Percentiles rank a stretch among this genome's conserved stretches.
Conservation (phyloP, 257 asterid genomes). For the Salvia hispanica region DNA sequence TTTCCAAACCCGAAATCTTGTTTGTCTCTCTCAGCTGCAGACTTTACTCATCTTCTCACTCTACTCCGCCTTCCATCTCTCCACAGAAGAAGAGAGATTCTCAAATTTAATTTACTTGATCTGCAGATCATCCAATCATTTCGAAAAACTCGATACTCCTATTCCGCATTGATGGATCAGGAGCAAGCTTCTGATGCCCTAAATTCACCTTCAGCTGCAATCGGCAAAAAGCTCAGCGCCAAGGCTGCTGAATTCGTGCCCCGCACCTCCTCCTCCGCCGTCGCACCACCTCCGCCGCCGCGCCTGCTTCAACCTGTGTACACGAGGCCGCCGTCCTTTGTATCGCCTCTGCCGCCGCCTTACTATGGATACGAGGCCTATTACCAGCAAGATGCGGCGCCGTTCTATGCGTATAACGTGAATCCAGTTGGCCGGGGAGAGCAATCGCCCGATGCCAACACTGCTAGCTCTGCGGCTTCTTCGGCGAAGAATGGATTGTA, state of each 20-base stretch:
- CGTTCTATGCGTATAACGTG: constrained; percentile 42
- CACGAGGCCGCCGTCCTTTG: constrained; percentile 41
- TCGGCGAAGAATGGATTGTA: constrained; percentile 46
- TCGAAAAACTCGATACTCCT: constrained; percentile 6
- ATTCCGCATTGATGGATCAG: constrained; percentile 41
- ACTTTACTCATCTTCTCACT: constrained; percentile 13
- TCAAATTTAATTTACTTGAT: constrained; percentile 9
- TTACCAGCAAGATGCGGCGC: constrained; percentile 39
- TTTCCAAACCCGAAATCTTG: background rate
- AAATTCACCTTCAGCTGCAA: constrained; percentile 32
- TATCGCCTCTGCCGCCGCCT: constrained; percentile 42
- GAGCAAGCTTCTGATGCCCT: constrained; percentile 45
- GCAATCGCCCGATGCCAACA: constrained; percentile 38
- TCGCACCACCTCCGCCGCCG: constrained; percentile 42
- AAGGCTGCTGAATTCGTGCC: constrained; percentile 85
- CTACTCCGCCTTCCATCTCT: constrained; percentile 3
- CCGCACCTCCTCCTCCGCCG: constrained; percentile 42
- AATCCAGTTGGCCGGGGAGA: constrained; percentile 41
- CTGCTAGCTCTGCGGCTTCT: constrained; percentile 33
- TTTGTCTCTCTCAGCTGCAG: constrained; percentile 10
- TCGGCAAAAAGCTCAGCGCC: constrained; percentile 64
- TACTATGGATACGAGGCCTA: constrained; percentile 44
- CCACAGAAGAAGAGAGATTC: background rate
- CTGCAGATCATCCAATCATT: constrained; percentile 21
- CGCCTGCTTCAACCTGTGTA: constrained; percentile 32